phyloP scores from a whole-genome alignment of 2,329 filamentous ascomycete species.

The Sphaceloma murrayae region DNA sequence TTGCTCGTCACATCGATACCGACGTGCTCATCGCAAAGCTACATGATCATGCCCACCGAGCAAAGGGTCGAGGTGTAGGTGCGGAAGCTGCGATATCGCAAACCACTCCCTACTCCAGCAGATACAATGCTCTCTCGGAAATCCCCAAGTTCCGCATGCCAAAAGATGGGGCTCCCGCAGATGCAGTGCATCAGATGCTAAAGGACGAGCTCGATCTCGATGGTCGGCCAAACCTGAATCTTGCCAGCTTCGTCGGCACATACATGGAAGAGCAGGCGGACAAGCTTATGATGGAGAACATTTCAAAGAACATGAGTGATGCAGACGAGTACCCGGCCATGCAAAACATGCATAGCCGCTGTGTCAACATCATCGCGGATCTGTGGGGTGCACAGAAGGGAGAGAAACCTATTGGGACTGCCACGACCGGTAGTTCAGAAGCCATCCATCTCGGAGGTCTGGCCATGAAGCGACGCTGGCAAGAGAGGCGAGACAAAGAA shows the following conservation, averaged over 20 bases:
- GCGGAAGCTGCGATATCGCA: conserved; percentile 39
- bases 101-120: conserved; percentile 48
- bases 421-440: conserved; percentile 62
- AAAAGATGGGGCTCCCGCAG: conserved; percentile 47
- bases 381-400: conserved; percentile 54
- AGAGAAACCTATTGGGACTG: conserved; percentile 57
- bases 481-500: conserved; percentile 49
- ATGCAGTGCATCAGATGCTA: conserved; percentile 55
- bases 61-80: conserved; percentile 31
- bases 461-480: conserved; percentile 68
- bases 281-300: conserved; percentile 56
- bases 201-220: conserved; percentile 53
- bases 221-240: conserved; percentile 57
- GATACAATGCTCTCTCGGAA: conserved; percentile 46
- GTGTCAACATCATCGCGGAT: conserved; percentile 58
- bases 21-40: conserved; percentile 48
- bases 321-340: conserved; percentile 49
- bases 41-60: conserved; percentile 34
- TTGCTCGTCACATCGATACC: conserved; percentile 37
- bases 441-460: conserved; percentile 61
- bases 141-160: conserved; percentile 54
- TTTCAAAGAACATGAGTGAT: conserved; percentile 64
- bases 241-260: conserved; percentile 61
- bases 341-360: conserved; percentile 54
- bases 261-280: conserved; percentile 58